These are phyloP conservation scores for Botrytis cinerea DNA, from an alignment of 2,329 filamentous ascomycete genomes.

Conservation along the genomic window DNA sequence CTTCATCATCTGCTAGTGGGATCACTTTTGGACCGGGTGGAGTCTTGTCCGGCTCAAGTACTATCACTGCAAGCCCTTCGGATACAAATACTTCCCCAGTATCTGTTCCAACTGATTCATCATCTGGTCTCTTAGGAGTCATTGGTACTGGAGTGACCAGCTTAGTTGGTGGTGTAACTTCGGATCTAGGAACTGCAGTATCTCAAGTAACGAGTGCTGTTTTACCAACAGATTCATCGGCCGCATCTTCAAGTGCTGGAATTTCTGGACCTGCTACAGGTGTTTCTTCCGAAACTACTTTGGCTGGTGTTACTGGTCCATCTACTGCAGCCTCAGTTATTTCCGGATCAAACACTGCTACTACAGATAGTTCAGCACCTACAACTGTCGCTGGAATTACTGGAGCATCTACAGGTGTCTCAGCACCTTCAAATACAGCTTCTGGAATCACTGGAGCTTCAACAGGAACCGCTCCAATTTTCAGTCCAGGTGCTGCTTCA, in stretches of 20 bases:
- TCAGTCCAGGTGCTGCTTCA: not conserved
- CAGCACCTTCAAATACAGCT: not conserved
- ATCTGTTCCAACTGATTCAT: slow-evolving; percentile 21
- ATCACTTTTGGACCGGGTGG: slow-evolving; percentile 40
- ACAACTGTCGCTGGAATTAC: not conserved
- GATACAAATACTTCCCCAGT: slow-evolving; percentile 22
- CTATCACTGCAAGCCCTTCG: slow-evolving; percentile 21
- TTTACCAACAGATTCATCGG: slow-evolving; percentile 1
- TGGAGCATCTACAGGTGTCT: slow-evolving; percentile 1
- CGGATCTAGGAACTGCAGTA: slow-evolving; percentile 12
- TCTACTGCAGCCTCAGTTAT: not conserved
- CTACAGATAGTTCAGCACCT: not conserved
- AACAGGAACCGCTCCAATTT: slow-evolving; percentile 9
- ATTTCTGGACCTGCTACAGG: slow-evolving; percentile 10
- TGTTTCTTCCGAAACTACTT: slow-evolving; percentile 17
- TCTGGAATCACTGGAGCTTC: slow-evolving; percentile 4
- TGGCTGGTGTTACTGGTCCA: not conserved
- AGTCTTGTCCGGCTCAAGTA: slow-evolving; percentile 31
- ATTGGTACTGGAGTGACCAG: slow-evolving; percentile 5
- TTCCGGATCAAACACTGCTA: not conserved
- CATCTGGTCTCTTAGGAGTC: slow-evolving; percentile 20
- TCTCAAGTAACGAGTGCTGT: slow-evolving; percentile 23
- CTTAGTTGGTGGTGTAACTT: slow-evolving; percentile 13
- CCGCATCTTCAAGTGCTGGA: not conserved
- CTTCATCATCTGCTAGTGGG: slow-evolving; percentile 29